Evolutionary conservation across 805 yeast species (phyloP), one percentile per base, ranked within the genome.

Genomic region (Clavispora vitiphila): DNA sequence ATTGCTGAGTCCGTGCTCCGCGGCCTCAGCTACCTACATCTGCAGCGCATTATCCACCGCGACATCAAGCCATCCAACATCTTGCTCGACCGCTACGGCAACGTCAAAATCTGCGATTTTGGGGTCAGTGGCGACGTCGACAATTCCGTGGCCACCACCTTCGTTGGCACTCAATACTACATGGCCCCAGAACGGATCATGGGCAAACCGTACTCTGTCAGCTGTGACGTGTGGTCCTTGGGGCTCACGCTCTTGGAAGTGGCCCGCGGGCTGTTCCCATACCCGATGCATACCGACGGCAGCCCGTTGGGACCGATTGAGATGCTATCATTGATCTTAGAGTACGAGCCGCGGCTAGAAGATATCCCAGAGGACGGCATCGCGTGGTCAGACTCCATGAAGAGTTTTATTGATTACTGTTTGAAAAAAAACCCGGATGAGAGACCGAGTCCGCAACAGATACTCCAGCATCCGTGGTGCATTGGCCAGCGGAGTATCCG

Each of bases 181-280:
- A 93, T 93, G 99, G 98, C 99, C 0, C 99, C 99, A 0, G 99
- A 93, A 62, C 75, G 99, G 53, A 91, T 93, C 39, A 86, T 86
- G 67, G 97, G 96, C 22, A 91, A 88, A 57, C 93, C 96, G 1
- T 93, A 93, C 58, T 84, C 96, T 9, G 96, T 91, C 3, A 86
- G 96, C 4, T 83, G 95, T 54, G 99, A 93, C 60, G 91, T 93
- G 12, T 93, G 99, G 99, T 89, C 97, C 1, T 65, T 93, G 24
- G 99, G 99, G 0, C 70, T 93, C 34, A 90, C 98, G 2, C 66
- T 93, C 36, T 67, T 93, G 56, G 99, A 93, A 58, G 96, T 91
- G 21, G 96, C 98, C 4, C 81, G 79, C 56, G 95, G 96, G n/a
- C 71, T 76, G 50, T 91, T 91, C 60, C 99, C 99, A 7, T 84